A percentile compares a stretch with the other conserved stretches of the same genome.
phyloP scores from a whole-genome alignment of 208 protist species.

The Borovskyia barvae region DNA sequence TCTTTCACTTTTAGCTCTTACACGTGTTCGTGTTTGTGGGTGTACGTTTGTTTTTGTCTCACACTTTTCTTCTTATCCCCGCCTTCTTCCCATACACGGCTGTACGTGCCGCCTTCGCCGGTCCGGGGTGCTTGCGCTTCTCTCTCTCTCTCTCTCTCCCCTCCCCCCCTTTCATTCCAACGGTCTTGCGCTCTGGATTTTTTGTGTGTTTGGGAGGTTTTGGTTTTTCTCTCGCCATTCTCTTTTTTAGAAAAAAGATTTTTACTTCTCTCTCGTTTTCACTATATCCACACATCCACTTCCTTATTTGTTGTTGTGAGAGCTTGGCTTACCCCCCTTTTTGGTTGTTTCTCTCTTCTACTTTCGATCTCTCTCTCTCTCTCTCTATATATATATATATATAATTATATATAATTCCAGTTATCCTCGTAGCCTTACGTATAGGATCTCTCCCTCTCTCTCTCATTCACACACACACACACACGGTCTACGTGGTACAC shows the following conservation, averaged over 20 bases:
- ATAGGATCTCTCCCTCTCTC: background rate
- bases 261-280: background rate
- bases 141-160: too few species aligned
- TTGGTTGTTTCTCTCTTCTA: background rate
- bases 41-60: background rate
- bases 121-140: too few species aligned
- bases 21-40: background rate
- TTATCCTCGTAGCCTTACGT: background rate
- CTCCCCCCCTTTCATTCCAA: too few species aligned
- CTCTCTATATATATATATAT: constrained; percentile 1
- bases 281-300: too few species aligned
- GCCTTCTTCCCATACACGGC: too few species aligned
- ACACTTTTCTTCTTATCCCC: too few species aligned
- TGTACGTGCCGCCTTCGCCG: too few species aligned
- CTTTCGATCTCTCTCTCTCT: background rate
- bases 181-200: too few species aligned
- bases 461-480: background rate
- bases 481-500: background rate
- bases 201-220: background rate
- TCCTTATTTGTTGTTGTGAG: background rate
- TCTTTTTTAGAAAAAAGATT: background rate
- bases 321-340: background rate
- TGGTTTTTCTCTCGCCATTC: background rate
- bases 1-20: background rate
- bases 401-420: constrained; percentile 5